Evolutionary conservation across 495 filamentous ascomycete species (phyloP).

Genomic region (Penicillium herquei): DNA sequence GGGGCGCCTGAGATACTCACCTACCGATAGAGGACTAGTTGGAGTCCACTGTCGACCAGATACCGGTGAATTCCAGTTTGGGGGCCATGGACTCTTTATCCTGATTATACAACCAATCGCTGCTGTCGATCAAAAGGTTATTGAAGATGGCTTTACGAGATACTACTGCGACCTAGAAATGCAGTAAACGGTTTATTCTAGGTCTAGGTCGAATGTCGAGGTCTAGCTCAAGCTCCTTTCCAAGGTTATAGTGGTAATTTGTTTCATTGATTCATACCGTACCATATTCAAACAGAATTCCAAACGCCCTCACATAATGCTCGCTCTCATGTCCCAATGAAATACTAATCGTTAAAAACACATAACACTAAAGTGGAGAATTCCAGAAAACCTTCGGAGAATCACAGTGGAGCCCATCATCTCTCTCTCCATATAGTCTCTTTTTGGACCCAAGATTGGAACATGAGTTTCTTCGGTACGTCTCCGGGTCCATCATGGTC

Average conservation of each 20-base stretch:
- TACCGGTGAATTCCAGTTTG: constrained; percentile 1
- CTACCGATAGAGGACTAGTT: too few species aligned
- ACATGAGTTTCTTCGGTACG: background rate
- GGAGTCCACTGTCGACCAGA: too few species aligned
- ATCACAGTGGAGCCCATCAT: background rate
- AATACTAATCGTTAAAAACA: background rate
- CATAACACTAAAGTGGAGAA: background rate
- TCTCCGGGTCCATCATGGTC: background rate
- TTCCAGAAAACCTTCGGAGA: background rate
- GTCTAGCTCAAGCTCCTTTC: too few species aligned
- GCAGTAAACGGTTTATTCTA: too few species aligned
- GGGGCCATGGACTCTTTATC: background rate
- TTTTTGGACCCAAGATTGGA: background rate
- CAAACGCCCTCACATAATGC: constrained; percentile 2
- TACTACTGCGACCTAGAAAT: too few species aligned
- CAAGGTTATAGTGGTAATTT: too few species aligned
- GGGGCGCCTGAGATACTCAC: constrained; percentile 7
- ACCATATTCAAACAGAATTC: background rate
- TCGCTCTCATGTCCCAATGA: constrained; percentile 2
- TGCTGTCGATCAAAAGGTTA: background rate
- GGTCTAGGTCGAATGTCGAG: too few species aligned
- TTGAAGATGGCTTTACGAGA: background rate
- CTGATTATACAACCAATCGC: background rate
- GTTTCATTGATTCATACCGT: too few species aligned
- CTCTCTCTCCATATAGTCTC: background rate